These are phyloP conservation scores for Penicillium maclennaniae DNA, from an alignment of 495 filamentous ascomycete species.

Conservation along the genomic window DNA sequence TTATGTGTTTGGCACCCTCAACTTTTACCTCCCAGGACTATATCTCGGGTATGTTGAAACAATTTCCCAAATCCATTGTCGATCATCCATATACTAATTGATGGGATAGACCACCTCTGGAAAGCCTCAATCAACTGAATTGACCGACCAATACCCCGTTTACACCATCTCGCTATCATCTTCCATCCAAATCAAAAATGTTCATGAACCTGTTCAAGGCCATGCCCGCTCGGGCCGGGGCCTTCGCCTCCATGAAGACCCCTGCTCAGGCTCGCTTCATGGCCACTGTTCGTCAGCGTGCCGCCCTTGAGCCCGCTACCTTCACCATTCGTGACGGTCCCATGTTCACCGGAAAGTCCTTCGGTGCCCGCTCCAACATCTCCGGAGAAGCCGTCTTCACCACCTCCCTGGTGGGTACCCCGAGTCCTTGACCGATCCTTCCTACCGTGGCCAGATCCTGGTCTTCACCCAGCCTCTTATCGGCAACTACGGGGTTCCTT, in stretches of 20 bases:
- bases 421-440: conserved; percentile 97
- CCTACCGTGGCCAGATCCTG: conserved; percentile 96
- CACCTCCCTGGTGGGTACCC: conserved; percentile 88
- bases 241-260: conserved; percentile 49
- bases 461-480: conserved; percentile 99
- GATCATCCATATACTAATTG: conserved; percentile 28
- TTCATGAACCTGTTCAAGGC: conserved; percentile 62
- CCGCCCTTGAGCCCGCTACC: conserved; percentile 74
- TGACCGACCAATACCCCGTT: conserved; percentile 14
- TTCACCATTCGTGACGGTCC: conserved; percentile 95
- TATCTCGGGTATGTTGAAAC: conserved; percentile 70
- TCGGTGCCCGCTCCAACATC: conserved; percentile 86
- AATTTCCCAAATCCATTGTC: conserved; percentile 17
- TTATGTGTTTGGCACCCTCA: conserved; percentile 93
- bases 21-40: conserved; percentile 98
- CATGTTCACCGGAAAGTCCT: conserved; percentile 89
- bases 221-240: conserved; percentile 50
- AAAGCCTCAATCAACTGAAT: conserved; percentile 81
- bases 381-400: conserved; percentile 95
- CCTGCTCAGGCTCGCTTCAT: conserved; percentile 56
- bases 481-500: conserved; percentile 96
- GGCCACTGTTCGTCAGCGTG: conserved; percentile 67
- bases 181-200: conserved; percentile 49
- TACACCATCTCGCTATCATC: conserved; percentile 11
- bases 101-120: conserved; percentile 86